Conservation (phyloP, 1,284 basidiomycete species). For the Rhodotorula sp. region DNA sequence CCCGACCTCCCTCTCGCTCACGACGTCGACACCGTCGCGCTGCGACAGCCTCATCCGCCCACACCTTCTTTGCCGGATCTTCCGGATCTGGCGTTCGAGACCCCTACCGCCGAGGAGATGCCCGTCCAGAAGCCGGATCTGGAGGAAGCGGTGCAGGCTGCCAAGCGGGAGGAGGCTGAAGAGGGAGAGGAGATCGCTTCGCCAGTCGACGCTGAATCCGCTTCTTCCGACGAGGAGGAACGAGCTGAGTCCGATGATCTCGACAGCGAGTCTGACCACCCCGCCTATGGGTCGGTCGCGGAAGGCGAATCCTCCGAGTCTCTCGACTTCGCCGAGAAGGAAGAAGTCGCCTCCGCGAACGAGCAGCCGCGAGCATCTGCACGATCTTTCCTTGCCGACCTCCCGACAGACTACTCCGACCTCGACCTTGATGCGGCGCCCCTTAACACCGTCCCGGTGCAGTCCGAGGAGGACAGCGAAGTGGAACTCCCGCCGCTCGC, state of each 20-base stretch:
- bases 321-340: neutral
- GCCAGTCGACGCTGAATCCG: neutral
- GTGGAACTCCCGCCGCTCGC: neutral
- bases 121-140: neutral
- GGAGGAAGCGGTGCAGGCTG: neutral
- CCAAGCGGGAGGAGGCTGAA: neutral
- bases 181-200: neutral
- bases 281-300: no score
- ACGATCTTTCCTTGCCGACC: no score
- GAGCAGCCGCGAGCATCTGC: neutral
- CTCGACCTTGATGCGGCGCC: neutral
- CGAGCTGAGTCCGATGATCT: neutral
- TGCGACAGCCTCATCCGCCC: neutral
- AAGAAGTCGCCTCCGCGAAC: neutral
- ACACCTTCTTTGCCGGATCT: neutral
- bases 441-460: neutral
- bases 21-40: neutral
- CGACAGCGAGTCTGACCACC: neutral
- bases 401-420: neutral
- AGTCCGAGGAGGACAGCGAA: neutral
- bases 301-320: neutral
- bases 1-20: neutral
- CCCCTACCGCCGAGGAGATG: neutral
- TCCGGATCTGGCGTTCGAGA: neutral
- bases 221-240: neutral